Evolutionary conservation across 225 moss, liverwort and hornwort species (phyloP).

Genomic region (Antitrichia curtipendula): DNA sequence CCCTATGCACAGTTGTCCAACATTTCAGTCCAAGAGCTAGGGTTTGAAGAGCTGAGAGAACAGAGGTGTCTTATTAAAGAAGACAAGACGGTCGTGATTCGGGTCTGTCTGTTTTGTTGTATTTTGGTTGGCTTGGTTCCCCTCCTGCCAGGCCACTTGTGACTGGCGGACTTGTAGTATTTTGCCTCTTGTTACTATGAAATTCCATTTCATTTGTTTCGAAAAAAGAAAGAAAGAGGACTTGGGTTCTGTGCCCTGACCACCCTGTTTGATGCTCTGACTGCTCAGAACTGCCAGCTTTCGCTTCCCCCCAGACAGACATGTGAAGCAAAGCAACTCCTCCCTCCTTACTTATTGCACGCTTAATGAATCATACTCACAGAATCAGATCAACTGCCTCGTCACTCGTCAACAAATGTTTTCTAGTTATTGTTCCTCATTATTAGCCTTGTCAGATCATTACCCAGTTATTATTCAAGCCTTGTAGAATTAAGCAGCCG

Average conservation of each 20-base stretch:
- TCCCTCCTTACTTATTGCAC: not conserved
- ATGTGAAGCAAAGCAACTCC: not conserved
- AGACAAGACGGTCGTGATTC: not conserved
- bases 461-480: not conserved
- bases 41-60: not conserved
- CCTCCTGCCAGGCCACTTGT: not conserved
- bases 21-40: not conserved
- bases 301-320: not conserved
- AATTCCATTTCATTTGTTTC: not conserved
- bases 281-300: not conserved
- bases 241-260: not conserved
- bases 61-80: not conserved
- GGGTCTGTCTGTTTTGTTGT: not conserved
- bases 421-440: not conserved
- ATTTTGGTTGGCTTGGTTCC: not conserved
- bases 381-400: not conserved
- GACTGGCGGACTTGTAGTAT: not conserved
- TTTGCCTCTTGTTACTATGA: not conserved
- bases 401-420: not conserved
- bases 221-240: not conserved
- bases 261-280: not conserved
- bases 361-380: not conserved
- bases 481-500: not conserved
- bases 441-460: not conserved
- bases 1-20: not conserved